These are phyloP conservation scores for Discostella stelligeroides DNA, from an alignment of 108 stramenopile genomes.

Conservation along the genomic window DNA sequence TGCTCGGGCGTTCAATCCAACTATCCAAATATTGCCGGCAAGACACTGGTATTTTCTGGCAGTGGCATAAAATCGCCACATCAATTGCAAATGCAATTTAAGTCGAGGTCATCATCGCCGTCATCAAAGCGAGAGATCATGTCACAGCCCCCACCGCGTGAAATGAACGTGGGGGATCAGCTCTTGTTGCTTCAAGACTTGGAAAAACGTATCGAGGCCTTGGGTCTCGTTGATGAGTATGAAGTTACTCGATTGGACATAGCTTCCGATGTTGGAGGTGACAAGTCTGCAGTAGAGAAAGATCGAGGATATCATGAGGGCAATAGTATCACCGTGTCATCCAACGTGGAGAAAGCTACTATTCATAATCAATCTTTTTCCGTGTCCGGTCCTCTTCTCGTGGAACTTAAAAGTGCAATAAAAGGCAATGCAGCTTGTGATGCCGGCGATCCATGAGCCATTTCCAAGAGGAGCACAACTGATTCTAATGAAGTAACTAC, in stretches of 20 bases:
- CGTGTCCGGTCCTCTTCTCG: conserved; percentile 26
- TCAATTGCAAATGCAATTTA: neutral
- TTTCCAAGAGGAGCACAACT: no score
- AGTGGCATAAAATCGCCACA: conserved; percentile 22
- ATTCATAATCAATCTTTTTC: conserved; percentile 12
- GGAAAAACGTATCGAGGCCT: conserved; percentile 30
- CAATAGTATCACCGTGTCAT: neutral
- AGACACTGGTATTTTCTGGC: conserved; percentile 46
- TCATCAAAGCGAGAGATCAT: no score
- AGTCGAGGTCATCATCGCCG: neutral
- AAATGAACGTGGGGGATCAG: conserved; percentile 18
- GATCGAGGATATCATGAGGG: neutral
- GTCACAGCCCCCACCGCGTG: neutral
- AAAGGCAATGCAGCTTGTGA: neutral
- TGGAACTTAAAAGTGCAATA: conserved; percentile 31
- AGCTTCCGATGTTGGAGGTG: neutral
- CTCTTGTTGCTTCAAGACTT: conserved; percentile 36
- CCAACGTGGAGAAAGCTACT: neutral
- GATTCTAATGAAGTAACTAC: no score
- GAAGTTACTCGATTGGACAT: conserved; percentile 14
- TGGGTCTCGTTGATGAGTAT: conserved; percentile 30
- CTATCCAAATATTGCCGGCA: conserved; percentile 13
- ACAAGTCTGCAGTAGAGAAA: neutral
- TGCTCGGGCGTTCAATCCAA: neutral
- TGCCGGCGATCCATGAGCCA: neutral